Base-by-base conservation (phyloP, 805 yeast genomes). In the Komagataella kurtzmanii region DNA sequence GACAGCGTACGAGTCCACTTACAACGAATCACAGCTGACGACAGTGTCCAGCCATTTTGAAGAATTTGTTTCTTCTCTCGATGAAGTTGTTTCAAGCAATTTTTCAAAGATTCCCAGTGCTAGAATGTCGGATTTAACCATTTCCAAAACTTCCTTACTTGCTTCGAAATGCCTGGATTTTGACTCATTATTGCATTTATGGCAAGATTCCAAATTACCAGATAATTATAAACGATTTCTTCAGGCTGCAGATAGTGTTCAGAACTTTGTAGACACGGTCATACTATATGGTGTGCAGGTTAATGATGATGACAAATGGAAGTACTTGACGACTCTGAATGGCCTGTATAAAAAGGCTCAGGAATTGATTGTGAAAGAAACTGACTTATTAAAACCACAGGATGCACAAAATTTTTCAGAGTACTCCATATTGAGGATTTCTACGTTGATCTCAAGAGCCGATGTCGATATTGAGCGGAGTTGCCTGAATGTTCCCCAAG, bases 401-500 rank as follows among this genome's bases (percentile, higher is more conserved):
- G 65, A 59, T 45, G 45, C 52, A 5, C 45, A 54, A 5, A 51
- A 52, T 10, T 57, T 67, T 3, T 55, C 63, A 30, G 74, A 73
- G 52, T 53, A 75, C 2, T 65, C 75, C 54, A 30, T 30, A 30
- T 14, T 30, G 14, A 30, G 40, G 40, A 30, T 30, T 8, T 66
- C 72, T 7, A 62, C 77, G 1, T 57, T 70, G 36, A 72, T 76
- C n/a, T 78, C 75, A 36, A 64, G 82, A 49, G 71, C 79, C 1
- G 83, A 78, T 57, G 67, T 77, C 3, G 81, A 76, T 51, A 57
- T 75, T 10, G 80, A 76, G 58, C 63, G 81, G 52, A 63, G 73
- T n/a, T 69, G 65, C 47, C 36, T 74, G 3, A 49, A 58, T 0
- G 54, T 51, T 23, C 66, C 64, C 7, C 60, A 64, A 21, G 69